phyloP scores from a whole-genome alignment of 345 rosid genomes.

The Conringia planisiliqua region DNA sequence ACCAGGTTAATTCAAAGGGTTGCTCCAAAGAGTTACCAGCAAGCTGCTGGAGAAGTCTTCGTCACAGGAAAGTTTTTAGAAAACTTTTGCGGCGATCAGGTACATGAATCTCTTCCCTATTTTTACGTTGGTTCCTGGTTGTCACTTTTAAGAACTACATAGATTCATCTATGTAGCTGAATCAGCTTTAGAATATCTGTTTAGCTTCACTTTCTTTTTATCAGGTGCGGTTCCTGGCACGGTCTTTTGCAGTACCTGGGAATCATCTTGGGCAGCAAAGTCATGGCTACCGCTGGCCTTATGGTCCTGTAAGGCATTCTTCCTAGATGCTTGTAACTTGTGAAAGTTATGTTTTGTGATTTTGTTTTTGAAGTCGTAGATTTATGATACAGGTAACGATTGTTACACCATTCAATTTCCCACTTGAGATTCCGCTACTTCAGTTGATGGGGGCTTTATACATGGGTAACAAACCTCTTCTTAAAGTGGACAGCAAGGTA shows the following conservation, averaged over 20 bases:
- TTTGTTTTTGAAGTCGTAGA: background rate
- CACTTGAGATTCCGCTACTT: slow-evolving; percentile 93
- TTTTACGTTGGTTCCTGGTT: background rate
- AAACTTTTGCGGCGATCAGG: slow-evolving; percentile 98
- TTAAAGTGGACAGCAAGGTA: slow-evolving; percentile 98
- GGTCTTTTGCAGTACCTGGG: slow-evolving; percentile 92
- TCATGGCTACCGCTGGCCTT: slow-evolving; percentile 97
- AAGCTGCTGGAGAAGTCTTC: slow-evolving; percentile 83
- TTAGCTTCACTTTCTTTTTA: background rate
- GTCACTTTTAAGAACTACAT: background rate
- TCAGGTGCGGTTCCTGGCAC: slow-evolving; percentile 92
- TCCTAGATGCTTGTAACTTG: background rate
- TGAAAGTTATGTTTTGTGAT: background rate
- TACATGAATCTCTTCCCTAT: slow-evolving; percentile 16
- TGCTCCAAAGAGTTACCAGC: slow-evolving; percentile 92
- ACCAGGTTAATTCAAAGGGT: slow-evolving; percentile 89
- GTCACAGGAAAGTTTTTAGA: slow-evolving; percentile 85
- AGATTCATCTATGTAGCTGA: background rate
- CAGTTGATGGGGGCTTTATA: slow-evolving; percentile 97
- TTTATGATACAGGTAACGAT: slow-evolving; percentile 70
- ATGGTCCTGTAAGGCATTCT: slow-evolving; percentile 80
- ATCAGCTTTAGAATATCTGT: background rate
- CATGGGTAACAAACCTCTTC: slow-evolving; percentile 96
- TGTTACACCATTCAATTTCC: slow-evolving; percentile 95
- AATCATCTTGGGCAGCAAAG: slow-evolving; percentile 98